Evolutionary conservation across 2,329 filamentous ascomycete species (phyloP), one percentile per base, ranked within the genome.

Genomic region (Sclerotinia nivalis): DNA sequence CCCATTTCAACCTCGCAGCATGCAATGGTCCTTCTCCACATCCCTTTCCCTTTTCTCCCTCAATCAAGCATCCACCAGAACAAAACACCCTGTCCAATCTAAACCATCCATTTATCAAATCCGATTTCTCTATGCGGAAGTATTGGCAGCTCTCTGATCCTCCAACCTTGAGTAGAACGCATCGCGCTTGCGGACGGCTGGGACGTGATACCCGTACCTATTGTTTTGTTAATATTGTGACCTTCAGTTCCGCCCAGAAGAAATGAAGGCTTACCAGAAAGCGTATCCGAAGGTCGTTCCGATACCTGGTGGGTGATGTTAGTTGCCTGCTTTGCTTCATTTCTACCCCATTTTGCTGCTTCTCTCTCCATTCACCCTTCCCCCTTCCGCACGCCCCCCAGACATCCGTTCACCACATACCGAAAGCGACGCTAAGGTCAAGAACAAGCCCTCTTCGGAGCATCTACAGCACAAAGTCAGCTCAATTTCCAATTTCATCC

Each of bases 361-460:
- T 31, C 40, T 50, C 22, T 15, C 18, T 61, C 43, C 37, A 52
- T 55, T 31, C 31, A 34, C 13, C 28, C 45, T 62, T 8, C 52
- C 60, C 55, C 52, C 20, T 52, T 25, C 22, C 7, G 18, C 31
- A 25, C 31, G 22, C 28, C 43, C 59, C 34, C 25, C 1, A 28
- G 25, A 52, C 31, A 45, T 25, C 28, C 15, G 50, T 66, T 37
- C 34, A 55, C 68, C 25, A 77, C 85, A 76, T 80, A 87, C 85
- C 85, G 77, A 85, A 80, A 72, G 84, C 84, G 77, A 87, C 83
- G 73, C 84, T 84, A 76, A 88, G 81, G 78, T 88, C 85, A 78
- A 88, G 83, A 76, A 88, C 85, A 74, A 87, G 80, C 78, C 83
- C 81, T 78, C 84, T 81, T 77, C 85, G 84, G 82, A 87, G 84